These are phyloP conservation scores for Wolfiporia cocos DNA, from an alignment of 1,284 basidiomycete genomes.

Conservation along the genomic window DNA sequence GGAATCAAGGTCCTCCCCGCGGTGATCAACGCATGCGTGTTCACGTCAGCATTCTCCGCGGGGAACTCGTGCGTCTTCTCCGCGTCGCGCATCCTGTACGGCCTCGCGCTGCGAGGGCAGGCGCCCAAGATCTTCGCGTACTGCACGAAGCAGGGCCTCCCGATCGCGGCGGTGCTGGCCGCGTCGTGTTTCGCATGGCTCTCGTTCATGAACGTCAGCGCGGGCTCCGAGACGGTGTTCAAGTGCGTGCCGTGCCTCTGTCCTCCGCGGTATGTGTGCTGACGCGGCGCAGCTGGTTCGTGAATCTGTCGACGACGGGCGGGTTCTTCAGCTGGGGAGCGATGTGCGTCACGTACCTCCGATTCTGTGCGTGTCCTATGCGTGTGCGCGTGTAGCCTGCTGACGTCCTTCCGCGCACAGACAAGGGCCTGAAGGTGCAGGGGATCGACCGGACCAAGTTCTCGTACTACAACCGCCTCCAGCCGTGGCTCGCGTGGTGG, in stretches of 20 bases:
- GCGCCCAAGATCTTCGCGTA: constrained; percentile 56
- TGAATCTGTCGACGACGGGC: constrained; percentile 51
- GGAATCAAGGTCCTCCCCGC: constrained; percentile 70
- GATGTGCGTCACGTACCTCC: constrained; percentile 70
- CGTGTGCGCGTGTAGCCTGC: neutral
- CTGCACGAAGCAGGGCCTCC: constrained; percentile 73
- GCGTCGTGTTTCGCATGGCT: constrained; percentile 40
- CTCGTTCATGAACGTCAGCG: constrained; percentile 42
- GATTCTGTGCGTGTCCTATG: constrained; percentile 51
- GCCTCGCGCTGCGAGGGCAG: constrained; percentile 73
- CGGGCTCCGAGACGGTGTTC: constrained; percentile 31
- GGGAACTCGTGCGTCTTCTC: constrained; percentile 80
- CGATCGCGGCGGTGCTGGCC: constrained; percentile 49
- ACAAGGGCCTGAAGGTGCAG: constrained; percentile 53
- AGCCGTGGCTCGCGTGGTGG: constrained; percentile 33
- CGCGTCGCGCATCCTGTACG: constrained; percentile 79
- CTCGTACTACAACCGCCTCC: constrained; percentile 45
- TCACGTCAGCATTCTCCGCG: constrained; percentile 78
- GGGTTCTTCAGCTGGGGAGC: constrained; percentile 65
- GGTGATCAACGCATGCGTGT: constrained; percentile 64
- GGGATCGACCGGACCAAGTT: constrained; percentile 49
- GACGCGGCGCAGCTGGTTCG: constrained; percentile 38
- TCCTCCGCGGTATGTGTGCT: neutral
- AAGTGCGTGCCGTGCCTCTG: constrained; percentile 20
- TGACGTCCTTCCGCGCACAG: constrained; percentile 27